Evolutionary conservation across 129 eudicot species (phyloP).

Genomic region (Helianthus annuus): DNA sequence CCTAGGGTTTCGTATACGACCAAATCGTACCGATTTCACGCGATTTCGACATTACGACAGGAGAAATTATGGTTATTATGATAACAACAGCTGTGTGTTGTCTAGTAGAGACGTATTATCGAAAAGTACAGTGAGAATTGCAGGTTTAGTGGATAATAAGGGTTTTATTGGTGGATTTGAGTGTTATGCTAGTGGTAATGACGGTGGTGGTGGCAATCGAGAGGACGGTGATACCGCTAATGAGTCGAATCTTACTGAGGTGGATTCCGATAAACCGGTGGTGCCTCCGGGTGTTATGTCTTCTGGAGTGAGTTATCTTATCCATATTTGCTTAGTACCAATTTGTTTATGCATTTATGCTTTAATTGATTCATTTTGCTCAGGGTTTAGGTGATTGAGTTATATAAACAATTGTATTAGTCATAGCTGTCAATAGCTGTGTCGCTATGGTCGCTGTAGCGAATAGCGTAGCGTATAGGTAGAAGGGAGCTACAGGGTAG

Average conservation of each 20-base stretch:
- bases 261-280: conserved; percentile 32
- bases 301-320: conserved; percentile 54
- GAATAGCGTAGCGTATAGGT: no score
- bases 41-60: conserved; percentile 24
- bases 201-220: conserved; percentile 29
- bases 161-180: conserved; percentile 37
- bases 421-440: no score
- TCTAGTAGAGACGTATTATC: conserved; percentile 35
- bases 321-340: neutral
- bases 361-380: neutral
- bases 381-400: no score
- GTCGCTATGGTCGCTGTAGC: no score
- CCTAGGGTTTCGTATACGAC: conserved; percentile 31
- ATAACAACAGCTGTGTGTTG: neutral
- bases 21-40: conserved; percentile 20
- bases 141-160: conserved; percentile 28
- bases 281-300: conserved; percentile 14
- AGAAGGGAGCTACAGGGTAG: no score
- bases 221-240: conserved; percentile 43
- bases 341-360: conserved; percentile 8
- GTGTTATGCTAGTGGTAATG: conserved; percentile 40
- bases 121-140: conserved; percentile 20
- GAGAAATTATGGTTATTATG: conserved; percentile 13
- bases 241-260: conserved; percentile 53
- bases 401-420: no score